A percentile compares a stretch with the other conserved stretches of the same genome.
Conservation (phyloP, 352 stramenopile species). For the Blastocystis sp. region DNA sequence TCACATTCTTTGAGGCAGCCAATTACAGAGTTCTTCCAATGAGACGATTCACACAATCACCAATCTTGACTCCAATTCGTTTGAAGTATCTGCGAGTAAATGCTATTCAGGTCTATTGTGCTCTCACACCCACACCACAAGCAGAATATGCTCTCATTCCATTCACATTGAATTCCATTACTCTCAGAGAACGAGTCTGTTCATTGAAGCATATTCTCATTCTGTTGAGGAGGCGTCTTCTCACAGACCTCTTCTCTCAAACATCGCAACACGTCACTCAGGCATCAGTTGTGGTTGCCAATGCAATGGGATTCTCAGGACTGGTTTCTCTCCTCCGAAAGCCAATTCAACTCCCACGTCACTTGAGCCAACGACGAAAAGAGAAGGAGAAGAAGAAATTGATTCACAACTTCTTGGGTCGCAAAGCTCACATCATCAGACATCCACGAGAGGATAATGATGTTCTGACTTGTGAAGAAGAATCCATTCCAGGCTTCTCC, state of each 20-base stretch:
- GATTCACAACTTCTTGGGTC: neutral
- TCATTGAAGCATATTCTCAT: neutral
- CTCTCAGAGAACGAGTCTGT: neutral
- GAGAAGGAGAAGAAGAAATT: neutral
- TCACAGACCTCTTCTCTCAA: neutral
- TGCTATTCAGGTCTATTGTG: constrained; percentile 33
- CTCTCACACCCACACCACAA: neutral
- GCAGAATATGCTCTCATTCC: constrained; percentile 1
- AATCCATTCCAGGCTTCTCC: neutral
- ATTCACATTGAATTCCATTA: neutral
- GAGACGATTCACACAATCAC: neutral
- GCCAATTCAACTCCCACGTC: neutral
- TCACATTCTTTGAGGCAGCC: neutral
- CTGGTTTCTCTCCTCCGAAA: neutral
- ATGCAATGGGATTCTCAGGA: constrained; percentile 13
- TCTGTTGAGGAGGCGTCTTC: neutral
- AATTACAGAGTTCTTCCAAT: neutral
- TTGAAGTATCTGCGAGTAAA: constrained; percentile 5
- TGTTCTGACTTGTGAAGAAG: neutral
- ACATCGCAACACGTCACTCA: constrained; percentile 1
- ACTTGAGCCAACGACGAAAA: neutral
- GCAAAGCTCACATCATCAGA: neutral
- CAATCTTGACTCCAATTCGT: neutral
- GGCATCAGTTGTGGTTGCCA: neutral
- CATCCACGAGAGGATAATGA: neutral